Evolutionary conservation across 352 stramenopile species (phyloP).

Genomic region (Peronosclerospora sorghi): DNA sequence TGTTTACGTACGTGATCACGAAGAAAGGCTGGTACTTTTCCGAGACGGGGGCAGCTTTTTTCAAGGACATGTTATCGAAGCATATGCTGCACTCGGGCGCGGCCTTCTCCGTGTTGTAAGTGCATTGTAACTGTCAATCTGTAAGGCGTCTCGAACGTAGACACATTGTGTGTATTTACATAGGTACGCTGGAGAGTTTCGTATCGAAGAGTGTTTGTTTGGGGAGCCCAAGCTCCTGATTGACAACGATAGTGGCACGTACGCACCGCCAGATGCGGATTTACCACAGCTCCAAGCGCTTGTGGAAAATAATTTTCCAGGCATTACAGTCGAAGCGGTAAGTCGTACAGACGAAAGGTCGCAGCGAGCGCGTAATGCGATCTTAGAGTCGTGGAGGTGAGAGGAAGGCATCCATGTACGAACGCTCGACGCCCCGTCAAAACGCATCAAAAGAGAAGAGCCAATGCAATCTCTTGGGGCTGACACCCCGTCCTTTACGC

Average conservation of each 20-base stretch:
- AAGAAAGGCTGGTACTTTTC: conserved; percentile 30
- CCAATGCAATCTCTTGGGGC: no score
- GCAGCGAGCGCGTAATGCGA: conserved; percentile 18
- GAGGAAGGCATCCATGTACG: no score
- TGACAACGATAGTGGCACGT: conserved; percentile 33
- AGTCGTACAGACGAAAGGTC: conserved; percentile 16
- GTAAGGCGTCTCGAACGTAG: no score
- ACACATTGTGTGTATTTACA: conserved; percentile 1
- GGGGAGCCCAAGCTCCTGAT: conserved; percentile 25
- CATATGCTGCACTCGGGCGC: conserved; percentile 28
- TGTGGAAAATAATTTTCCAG: conserved; percentile 29
- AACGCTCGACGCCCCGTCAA: no score
- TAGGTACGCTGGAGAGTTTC: conserved; percentile 29
- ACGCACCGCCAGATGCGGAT: conserved; percentile 23
- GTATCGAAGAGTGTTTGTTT: conserved; percentile 17
- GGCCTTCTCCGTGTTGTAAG: conserved; percentile 21
- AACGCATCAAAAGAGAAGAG: no score
- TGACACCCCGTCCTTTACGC: no score
- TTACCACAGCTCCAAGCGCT: conserved; percentile 23
- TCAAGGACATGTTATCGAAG: conserved; percentile 39
- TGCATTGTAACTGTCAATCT: no score
- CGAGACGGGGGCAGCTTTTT: conserved; percentile 28
- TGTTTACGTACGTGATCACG: conserved; percentile 32
- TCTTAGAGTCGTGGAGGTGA: conserved; percentile 20
- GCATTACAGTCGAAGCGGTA: conserved; percentile 19